Percentiles rank a stretch among this genome's conserved stretches.
Evolutionary conservation across 2,329 filamentous ascomycete species (phyloP).

Genomic region (Colletotrichum sp.): DNA sequence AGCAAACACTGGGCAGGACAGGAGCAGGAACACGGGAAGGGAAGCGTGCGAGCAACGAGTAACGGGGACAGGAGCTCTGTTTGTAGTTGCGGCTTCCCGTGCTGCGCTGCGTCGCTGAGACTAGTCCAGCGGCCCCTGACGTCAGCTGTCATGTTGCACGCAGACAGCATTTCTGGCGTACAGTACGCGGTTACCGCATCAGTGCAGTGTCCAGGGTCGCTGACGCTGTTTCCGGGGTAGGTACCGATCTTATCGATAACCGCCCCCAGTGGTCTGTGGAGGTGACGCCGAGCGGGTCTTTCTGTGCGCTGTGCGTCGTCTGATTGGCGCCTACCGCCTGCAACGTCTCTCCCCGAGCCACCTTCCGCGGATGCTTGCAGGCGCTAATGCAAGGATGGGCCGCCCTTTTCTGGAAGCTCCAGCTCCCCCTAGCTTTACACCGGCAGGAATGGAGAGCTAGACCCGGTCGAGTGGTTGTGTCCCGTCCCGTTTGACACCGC

Average conservation of each 20-base stretch:
- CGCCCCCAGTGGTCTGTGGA: not conserved
- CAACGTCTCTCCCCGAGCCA: slow-evolving; percentile 2
- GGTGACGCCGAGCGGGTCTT: not conserved
- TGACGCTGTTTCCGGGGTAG: not conserved
- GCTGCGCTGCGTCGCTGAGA: slow-evolving; percentile 2
- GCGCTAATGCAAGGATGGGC: slow-evolving; percentile 19
- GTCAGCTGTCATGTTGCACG: slow-evolving; percentile 13
- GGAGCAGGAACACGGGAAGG: not conserved
- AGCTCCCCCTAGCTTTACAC: slow-evolving; percentile 2
- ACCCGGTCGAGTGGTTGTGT: slow-evolving; percentile 1
- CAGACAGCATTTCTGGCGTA: not conserved
- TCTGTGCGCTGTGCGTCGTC: not conserved
- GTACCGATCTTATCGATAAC: slow-evolving; percentile 15
- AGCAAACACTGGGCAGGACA: slow-evolving; percentile 2
- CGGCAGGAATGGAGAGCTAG: not conserved
- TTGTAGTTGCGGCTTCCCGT: slow-evolving; percentile 14
- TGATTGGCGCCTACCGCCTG: slow-evolving; percentile 1
- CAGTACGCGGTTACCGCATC: slow-evolving; percentile 4
- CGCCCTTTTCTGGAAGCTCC: slow-evolving; percentile 18
- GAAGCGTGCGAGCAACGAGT: not conserved
- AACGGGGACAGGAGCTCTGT: slow-evolving; percentile 8
- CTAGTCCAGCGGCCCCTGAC: not conserved
- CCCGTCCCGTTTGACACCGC: not conserved
- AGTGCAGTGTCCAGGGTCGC: slow-evolving; percentile 3
- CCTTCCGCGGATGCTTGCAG: slow-evolving; percentile 10